Evolutionary conservation across 2,329 filamentous ascomycete genomes (phyloP).

Genomic region (Trichoderma sp.): DNA sequence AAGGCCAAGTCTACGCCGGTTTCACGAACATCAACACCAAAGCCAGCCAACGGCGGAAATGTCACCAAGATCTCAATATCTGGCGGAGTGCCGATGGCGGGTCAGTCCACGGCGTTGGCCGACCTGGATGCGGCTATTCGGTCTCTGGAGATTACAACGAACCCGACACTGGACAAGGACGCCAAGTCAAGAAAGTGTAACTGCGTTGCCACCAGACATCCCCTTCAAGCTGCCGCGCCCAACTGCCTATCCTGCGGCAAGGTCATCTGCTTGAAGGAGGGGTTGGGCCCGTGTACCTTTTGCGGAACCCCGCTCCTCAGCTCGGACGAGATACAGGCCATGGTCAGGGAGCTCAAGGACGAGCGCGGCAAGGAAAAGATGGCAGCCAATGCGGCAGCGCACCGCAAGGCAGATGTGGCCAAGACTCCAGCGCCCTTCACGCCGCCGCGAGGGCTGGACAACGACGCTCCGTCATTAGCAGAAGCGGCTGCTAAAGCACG

Average conservation of each 20-base stretch:
- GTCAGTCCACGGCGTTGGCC: slow-evolving; percentile 71
- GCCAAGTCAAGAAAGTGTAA: slow-evolving; percentile 69
- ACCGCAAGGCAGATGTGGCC: slow-evolving; percentile 67
- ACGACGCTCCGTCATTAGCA: slow-evolving; percentile 44
- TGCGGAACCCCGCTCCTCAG: slow-evolving; percentile 76
- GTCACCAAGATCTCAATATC: slow-evolving; percentile 71
- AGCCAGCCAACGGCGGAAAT: slow-evolving; percentile 49
- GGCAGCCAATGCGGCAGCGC: slow-evolving; percentile 73
- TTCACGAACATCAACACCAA: slow-evolving; percentile 58
- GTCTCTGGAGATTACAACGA: slow-evolving; percentile 86
- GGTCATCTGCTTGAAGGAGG: slow-evolving; percentile 92
- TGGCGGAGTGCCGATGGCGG: slow-evolving; percentile 80
- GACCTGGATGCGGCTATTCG: slow-evolving; percentile 82
- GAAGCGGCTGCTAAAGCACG: slow-evolving; percentile 70
- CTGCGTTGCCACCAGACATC: slow-evolving; percentile 86
- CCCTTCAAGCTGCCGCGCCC: slow-evolving; percentile 84
- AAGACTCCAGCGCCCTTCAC: slow-evolving; percentile 63
- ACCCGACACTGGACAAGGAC: slow-evolving; percentile 64
- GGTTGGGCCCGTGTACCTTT: slow-evolving; percentile 90
- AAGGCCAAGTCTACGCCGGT: slow-evolving; percentile 58
- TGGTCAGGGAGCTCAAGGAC: slow-evolving; percentile 80
- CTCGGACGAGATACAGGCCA: slow-evolving; percentile 73
- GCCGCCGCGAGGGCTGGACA: slow-evolving; percentile 45
- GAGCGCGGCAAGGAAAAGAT: slow-evolving; percentile 87
- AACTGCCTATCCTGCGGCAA: slow-evolving; percentile 94